These are phyloP conservation scores for Mycena vulgaris DNA, from an alignment of 768 basidiomycete species.

Conservation along the genomic window DNA sequence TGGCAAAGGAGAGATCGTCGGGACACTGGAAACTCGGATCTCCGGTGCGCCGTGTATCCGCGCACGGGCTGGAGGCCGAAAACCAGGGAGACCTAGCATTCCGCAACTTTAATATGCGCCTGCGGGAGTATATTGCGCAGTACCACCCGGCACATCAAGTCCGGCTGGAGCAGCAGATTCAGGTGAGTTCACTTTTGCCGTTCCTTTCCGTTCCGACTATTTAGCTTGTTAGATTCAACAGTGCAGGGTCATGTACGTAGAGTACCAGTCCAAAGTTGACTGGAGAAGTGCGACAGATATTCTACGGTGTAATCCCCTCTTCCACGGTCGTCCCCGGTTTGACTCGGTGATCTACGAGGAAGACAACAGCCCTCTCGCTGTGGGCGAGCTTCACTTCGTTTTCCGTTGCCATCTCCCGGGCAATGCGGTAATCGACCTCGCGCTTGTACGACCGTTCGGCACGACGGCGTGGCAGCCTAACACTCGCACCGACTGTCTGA, in stretches of 20 bases:
- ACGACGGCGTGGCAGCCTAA: background rate
- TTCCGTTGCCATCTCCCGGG: conserved; percentile 9
- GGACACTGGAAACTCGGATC: conserved; percentile 27
- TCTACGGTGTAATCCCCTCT: conserved; percentile 2
- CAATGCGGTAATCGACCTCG: background rate
- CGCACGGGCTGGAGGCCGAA: conserved; percentile 14
- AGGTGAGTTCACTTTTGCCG: background rate
- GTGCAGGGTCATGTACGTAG: conserved; percentile 9
- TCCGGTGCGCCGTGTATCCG: conserved; percentile 3
- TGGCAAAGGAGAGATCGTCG: background rate
- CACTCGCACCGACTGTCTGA: background rate
- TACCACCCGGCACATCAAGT: conserved; percentile 14
- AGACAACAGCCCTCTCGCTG: background rate
- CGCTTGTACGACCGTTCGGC: conserved; percentile 3
- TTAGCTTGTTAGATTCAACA: background rate
- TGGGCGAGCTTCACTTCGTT: background rate
- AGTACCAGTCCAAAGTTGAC: conserved; percentile 11
- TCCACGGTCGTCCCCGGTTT: background rate
- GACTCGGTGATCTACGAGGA: conserved; percentile 13
- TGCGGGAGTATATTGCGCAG: conserved; percentile 24
- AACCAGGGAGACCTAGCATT: conserved; percentile 3
- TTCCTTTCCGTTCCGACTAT: background rate
- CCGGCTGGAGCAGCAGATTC: conserved; percentile 34
- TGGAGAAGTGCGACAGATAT: conserved; percentile 8
- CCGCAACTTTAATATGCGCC: conserved; percentile 19